Base-by-base conservation (phyloP, 805 yeast species). In the Nakazawaea peltata region DNA sequence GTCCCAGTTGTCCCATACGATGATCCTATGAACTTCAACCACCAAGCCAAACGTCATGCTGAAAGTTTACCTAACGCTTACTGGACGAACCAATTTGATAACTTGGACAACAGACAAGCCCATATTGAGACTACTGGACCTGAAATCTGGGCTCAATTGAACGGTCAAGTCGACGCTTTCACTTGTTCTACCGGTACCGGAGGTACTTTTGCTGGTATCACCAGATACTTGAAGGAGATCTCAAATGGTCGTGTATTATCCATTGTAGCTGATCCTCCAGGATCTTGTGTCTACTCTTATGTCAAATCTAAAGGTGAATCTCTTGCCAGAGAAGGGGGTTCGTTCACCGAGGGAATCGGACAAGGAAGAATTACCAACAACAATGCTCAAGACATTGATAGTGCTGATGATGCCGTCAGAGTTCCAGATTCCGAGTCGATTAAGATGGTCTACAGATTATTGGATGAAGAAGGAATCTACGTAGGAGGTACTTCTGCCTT, bases 321-420 rank as follows among this genome's bases (percentile, higher is more conserved):
- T 9, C 59, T 80, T 38, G 85, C 75, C 28, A 72, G 87, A 49
- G 67, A 71, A 1, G 97, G 97, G 21, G 74, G 85, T 3, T 81
- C 94, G 0, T 86, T 88, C 57, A 88, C 96, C 19, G 97, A 88
- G 61, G 97, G 97, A 22, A 86, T 88, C 60, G 97, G 97, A 19
- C 97, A 88, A 60, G 95, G 95, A 31, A 71, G 97, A 48, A 81
- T 88, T 48, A 88, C 96, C 5, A 81, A 73, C 43, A 88, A 88
- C 56, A 67, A 88, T 56, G 66, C 65, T 13, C 81, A 75, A 29
- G 95, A 85, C 43, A 61, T 86, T 19, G 79, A 68, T 7, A 55
- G 78, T 22, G 67, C 85, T 25, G 96, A 88, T 52, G 94, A 80
- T 46, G 94, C 96, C 1, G 57, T 83, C 32, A 69, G 72, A 44